Evolutionary conservation across 192 early-diverging fungal genomes (phyloP), one percentile per base, ranked within the genome.

Genomic region (Linnemannia elongata): DNA sequence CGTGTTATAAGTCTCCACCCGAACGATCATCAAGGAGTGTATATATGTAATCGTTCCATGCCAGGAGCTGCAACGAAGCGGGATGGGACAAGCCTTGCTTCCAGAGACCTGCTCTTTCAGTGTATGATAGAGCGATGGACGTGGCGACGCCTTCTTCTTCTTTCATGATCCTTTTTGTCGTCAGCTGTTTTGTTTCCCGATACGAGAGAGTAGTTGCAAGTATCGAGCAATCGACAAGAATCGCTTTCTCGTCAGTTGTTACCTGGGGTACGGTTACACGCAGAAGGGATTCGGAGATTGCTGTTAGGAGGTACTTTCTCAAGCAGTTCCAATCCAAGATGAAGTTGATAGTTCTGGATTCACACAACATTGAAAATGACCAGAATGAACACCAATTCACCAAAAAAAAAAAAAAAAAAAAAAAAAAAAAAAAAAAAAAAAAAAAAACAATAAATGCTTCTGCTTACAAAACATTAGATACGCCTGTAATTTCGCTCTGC

Each of bases 41-140:
- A n/a, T n/a, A n/a, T n/a, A n/a, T n/a, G n/a, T n/a, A n/a, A n/a
- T 44, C 55, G 5, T 57, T n/a, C 55, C 27, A 7, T 0, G 6
- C 5, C 55, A 57, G 4, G 27, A 4, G 24, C 7, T 20, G 57
- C 74, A 49, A 18, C 38, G 52, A 35, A 17, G 74, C 52, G 7
- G 74, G 54, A 75, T 75, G 33, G 33, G 54, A 75, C 57, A 52
- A 57, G 57, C 38, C 45, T 57, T 75, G 74, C 57, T 55, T 75
- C 74, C 44, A 75, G 55, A 75, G 52, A 38, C 74, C 49, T 55
- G 30, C n/a, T 57, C 74, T 75, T 52, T 57, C 52, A 75, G 33
- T 75, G 52, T 36, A 57, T 1, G 52, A 4, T 38, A 8, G 54
- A 57, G 38, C 30, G 74, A 30, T 20, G 49, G 74, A 22, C 38